A percentile compares a stretch with the other conserved stretches of the same genome.
Evolutionary conservation across 805 yeast species (phyloP).

Genomic region (Cyberlindnera euphorbiae): DNA sequence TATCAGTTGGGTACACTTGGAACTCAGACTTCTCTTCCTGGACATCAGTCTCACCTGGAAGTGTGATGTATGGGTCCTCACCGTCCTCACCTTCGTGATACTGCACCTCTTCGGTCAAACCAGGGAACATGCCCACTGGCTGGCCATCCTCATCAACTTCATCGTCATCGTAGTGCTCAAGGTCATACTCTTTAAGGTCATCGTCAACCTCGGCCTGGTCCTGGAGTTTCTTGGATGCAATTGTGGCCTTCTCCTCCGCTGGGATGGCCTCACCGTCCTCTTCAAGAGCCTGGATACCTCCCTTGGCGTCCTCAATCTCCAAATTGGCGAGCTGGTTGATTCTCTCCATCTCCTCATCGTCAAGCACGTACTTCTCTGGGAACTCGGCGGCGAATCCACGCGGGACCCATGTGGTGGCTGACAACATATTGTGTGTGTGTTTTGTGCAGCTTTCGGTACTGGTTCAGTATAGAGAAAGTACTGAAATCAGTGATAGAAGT

Average conservation of each 20-base stretch:
- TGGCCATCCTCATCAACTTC: slow-evolving; percentile 45
- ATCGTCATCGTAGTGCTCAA: slow-evolving; percentile 75
- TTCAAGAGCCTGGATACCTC: slow-evolving; percentile 48
- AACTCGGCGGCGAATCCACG: slow-evolving; percentile 91
- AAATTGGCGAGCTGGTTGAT: slow-evolving; percentile 80
- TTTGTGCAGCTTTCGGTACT: background rate
- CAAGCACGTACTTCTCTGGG: slow-evolving; percentile 82
- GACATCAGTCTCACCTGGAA: slow-evolving; percentile 47
- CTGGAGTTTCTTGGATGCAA: slow-evolving; percentile 9
- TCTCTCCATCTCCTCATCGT: slow-evolving; percentile 90
- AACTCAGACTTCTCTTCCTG: slow-evolving; percentile 79
- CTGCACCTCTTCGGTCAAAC: slow-evolving; percentile 57
- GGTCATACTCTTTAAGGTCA: slow-evolving; percentile 81
- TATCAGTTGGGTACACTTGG: slow-evolving; percentile 87
- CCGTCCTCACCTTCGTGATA: slow-evolving; percentile 46
- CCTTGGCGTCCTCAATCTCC: slow-evolving; percentile 72
- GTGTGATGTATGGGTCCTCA: slow-evolving; percentile 40
- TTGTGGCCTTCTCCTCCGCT: slow-evolving; percentile 26
- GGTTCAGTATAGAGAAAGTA: too few species aligned
- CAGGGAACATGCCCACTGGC: slow-evolving; percentile 73
- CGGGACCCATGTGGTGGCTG: slow-evolving; percentile 94
- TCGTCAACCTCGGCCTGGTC: slow-evolving; percentile 67
- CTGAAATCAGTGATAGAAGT: background rate
- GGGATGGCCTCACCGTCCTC: slow-evolving; percentile 19
- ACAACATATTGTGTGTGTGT: slow-evolving; percentile 53